Base-by-base conservation (phyloP, 2,329 filamentous ascomycete species). In the Trichophyton schoenleinii region DNA sequence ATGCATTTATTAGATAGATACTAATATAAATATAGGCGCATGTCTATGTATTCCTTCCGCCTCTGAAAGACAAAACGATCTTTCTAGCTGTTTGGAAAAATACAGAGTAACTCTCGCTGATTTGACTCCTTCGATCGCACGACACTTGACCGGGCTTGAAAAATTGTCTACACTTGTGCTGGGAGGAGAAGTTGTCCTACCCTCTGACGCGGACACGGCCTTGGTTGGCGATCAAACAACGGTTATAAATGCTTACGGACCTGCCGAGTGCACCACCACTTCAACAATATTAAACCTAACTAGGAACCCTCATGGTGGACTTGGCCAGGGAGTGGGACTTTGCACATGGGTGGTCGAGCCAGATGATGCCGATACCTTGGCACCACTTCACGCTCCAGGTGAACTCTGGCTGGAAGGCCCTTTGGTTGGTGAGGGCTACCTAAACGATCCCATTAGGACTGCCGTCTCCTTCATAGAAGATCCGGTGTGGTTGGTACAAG, bases 101-200 rank as follows among this genome's bases (percentile, higher is more conserved):
- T 80, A 81, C 75, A 71, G 74, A 5, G 78, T 80, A 38, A 81
- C 78, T 46, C 81, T 79, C 74, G 79, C 77, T 0, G 81, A 83
- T 65, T 77, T 87, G 68, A 87, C 84, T 0, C 80, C 83, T 0
- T 77, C 82, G 0, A 76, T 87, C 18, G 83, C 82, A 0, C 71
- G 75, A 3, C 70, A 79, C 5, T 61, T 81, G 9, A 74, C 77
- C 3, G 72, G 71, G 0, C 68, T 81, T n/a, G 72, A 69, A 62
- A 63, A 67, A 1, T 66, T 77, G 1, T 69, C 68, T 44, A 68
- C 70, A 0, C 66, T 80, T 18, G 70, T 72, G 2, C 70, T 79
- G 7, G 75, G 75, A 36, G 77, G 76, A n/a, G 78, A 80, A 61
- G 74, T 76, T 0, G 71, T 71, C 3, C 73, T 76, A 0, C 70